phyloP scores from a whole-genome alignment of 2,329 filamentous ascomycete genomes.

The Pseudogymnoascus sp. region DNA sequence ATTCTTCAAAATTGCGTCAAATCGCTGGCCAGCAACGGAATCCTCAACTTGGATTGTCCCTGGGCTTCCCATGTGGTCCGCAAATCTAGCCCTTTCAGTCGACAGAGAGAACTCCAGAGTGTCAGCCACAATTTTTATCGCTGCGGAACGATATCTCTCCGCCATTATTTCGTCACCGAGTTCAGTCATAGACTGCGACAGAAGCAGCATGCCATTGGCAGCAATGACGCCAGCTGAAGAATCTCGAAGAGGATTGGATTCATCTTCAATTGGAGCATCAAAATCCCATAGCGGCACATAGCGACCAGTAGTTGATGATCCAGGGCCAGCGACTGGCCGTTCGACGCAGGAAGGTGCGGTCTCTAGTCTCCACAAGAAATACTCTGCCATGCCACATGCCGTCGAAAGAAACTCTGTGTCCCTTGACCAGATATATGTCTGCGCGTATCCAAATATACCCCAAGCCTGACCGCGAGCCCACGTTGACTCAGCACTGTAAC shows the following conservation, averaged over 20 bases:
- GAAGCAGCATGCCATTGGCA: slow-evolving; percentile 34
- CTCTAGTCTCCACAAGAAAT: slow-evolving; percentile 38
- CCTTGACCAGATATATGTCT: slow-evolving; percentile 43
- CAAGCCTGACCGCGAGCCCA: slow-evolving; percentile 31
- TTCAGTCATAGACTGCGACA: slow-evolving; percentile 29
- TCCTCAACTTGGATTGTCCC: slow-evolving; percentile 12
- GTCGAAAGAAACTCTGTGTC: slow-evolving; percentile 35
- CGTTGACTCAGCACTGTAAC: slow-evolving; percentile 38
- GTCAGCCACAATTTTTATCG: slow-evolving; percentile 18
- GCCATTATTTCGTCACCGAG: slow-evolving; percentile 2
- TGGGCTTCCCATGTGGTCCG: background rate
- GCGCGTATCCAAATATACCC: slow-evolving; percentile 26
- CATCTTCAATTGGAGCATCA: slow-evolving; percentile 36
- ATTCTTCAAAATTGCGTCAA: slow-evolving; percentile 30
- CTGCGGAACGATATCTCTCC: slow-evolving; percentile 17
- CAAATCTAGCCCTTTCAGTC: slow-evolving; percentile 13
- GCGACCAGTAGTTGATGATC: slow-evolving; percentile 12
- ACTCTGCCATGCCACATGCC: slow-evolving; percentile 38
- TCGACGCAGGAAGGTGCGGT: slow-evolving; percentile 26
- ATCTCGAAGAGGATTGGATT: slow-evolving; percentile 22
- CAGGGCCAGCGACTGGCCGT: background rate
- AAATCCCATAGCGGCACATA: slow-evolving; percentile 39
- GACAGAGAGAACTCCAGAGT: slow-evolving; percentile 18
- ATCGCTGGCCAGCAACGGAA: slow-evolving; percentile 13
- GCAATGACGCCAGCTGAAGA: slow-evolving; percentile 34